These are phyloP conservation scores for Cercophora newfieldiana DNA, from an alignment of 495 filamentous ascomycete species.

Conservation along the genomic window DNA sequence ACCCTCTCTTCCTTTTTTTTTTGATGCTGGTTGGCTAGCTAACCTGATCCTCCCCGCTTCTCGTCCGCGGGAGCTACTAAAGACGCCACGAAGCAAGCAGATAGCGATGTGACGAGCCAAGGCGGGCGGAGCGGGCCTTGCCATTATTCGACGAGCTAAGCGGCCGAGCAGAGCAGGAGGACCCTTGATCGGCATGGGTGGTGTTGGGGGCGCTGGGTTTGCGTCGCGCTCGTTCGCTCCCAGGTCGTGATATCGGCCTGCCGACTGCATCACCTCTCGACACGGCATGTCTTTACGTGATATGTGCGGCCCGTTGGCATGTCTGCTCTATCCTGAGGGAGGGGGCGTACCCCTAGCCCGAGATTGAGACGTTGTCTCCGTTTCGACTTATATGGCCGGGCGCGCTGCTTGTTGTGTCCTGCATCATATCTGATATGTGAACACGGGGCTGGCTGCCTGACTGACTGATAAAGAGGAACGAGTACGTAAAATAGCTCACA, in stretches of 20 bases:
- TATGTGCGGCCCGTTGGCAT: not conserved
- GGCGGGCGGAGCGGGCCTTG: conserved; percentile 11
- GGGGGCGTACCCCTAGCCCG: not conserved
- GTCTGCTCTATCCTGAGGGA: not conserved
- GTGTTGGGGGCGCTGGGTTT: not conserved
- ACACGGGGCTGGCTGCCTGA: not conserved
- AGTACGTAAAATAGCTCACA: not conserved
- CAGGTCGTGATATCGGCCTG: not conserved
- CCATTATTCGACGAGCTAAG: conserved; percentile 8
- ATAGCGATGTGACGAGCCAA: conserved; percentile 1
- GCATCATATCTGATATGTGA: not conserved
- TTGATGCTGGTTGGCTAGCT: conserved; percentile 10
- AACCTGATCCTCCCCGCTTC: not conserved
- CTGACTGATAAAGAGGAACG: not conserved
- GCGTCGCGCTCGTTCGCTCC: not conserved
- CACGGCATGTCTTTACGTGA: not conserved
- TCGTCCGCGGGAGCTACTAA: not conserved
- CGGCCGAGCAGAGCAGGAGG: conserved; percentile 1
- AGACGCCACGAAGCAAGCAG: not conserved
- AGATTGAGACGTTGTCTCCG: not conserved
- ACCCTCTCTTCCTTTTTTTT: not conserved
- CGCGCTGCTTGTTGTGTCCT: not conserved
- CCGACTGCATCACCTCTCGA: not conserved
- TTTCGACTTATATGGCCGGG: not conserved
- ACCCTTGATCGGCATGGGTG: not conserved